These are phyloP conservation scores for Ogataea philodendri DNA, from an alignment of 805 yeast species.

Conservation along the genomic window DNA sequence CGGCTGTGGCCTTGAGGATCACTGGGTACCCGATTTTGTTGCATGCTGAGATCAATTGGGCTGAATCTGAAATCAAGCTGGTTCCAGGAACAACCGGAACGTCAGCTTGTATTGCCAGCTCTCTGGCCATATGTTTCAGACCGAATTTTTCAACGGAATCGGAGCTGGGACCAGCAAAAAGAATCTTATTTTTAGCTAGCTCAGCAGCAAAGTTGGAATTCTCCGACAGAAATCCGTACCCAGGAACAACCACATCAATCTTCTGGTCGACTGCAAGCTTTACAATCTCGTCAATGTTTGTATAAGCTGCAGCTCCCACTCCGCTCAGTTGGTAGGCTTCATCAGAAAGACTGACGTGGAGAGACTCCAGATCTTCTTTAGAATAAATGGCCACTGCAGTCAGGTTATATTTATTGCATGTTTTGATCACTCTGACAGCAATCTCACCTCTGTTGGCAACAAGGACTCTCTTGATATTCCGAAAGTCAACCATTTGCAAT, in stretches of 20 bases:
- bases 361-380: constrained; percentile 83
- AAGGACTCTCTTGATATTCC: constrained; percentile 59
- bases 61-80: constrained; percentile 64
- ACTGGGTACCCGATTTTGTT: constrained; percentile 77
- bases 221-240: constrained; percentile 96
- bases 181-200: constrained; percentile 76
- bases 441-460: constrained; percentile 98
- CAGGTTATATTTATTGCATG: constrained; percentile 78
- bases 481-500: constrained; percentile 5
- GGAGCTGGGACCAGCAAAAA: constrained; percentile 93
- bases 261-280: constrained; percentile 77
- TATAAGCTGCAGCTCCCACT: constrained; percentile 81
- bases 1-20: constrained; percentile 96
- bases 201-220: constrained; percentile 94
- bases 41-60: constrained; percentile 74
- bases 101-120: constrained; percentile 79
- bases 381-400: constrained; percentile 85
- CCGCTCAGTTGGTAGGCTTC: constrained; percentile 77
- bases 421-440: constrained; percentile 88
- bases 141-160: constrained; percentile 89
- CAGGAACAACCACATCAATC: constrained; percentile 94
- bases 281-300: constrained; percentile 79
- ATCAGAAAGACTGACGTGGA: constrained; percentile 83
- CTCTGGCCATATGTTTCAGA: constrained; percentile 93
- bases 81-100: constrained; percentile 98